A percentile compares a stretch with the other conserved stretches of the same genome.
Evolutionary conservation across 202 grass and related monocot species (phyloP).

Genomic region (Eragrostis tef): DNA sequence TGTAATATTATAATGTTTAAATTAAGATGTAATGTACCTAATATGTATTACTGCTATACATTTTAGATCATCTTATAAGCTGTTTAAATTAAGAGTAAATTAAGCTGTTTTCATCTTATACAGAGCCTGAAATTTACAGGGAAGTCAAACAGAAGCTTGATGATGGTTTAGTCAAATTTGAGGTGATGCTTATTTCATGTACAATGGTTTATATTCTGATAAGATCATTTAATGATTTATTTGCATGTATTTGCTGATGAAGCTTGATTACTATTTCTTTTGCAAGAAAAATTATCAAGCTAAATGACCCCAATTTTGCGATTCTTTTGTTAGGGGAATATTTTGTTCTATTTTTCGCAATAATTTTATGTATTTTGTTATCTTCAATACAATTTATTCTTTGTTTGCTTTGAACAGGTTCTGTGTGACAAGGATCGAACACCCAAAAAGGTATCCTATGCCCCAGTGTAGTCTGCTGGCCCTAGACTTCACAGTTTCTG

Average conservation of each 20-base stretch:
- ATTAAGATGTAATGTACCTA: not conserved
- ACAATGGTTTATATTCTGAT: not conserved
- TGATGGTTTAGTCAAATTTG: conserved; percentile 86
- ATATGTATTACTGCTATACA: conserved; percentile 24
- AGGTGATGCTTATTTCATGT: conserved; percentile 60
- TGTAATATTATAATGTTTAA: not conserved
- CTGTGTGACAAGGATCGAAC: conserved; percentile 88
- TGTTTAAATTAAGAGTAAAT: no score
- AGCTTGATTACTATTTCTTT: conserved; percentile 12
- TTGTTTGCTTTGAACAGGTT: conserved; percentile 60
- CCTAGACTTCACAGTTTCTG: conserved; percentile 13
- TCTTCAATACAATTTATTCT: not conserved
- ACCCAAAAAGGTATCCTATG: conserved; percentile 67
- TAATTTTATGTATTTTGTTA: conserved; percentile 29
- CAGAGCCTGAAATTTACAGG: conserved; percentile 87
- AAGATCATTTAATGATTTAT: conserved; percentile 10
- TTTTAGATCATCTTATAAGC: conserved; percentile 30
- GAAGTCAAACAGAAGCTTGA: conserved; percentile 94
- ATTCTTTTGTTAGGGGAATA: not conserved
- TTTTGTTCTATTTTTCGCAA: conserved; percentile 15
- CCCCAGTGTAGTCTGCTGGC: not conserved
- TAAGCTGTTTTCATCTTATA: conserved; percentile 44
- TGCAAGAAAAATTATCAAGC: conserved; percentile 17
- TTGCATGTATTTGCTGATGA: conserved; percentile 11
- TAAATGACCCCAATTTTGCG: not conserved